Evolutionary conservation across 805 yeast genomes (phyloP).

Genomic region (Kuraishia floccosa): DNA sequence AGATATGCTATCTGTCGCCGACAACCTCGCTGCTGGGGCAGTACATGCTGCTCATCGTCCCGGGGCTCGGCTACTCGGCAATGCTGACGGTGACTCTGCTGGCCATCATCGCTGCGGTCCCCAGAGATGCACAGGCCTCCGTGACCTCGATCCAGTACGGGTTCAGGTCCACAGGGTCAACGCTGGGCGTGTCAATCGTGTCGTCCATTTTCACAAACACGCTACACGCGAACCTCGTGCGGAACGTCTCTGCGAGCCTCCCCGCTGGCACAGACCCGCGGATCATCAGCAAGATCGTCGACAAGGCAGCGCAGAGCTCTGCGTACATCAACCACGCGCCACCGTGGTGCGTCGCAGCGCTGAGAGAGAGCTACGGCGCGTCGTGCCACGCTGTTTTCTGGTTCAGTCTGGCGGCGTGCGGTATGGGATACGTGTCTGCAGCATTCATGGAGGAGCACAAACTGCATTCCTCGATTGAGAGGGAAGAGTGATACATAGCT

Average conservation of each 20-base stretch:
- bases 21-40: constrained; percentile 21
- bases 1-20: constrained; percentile 16
- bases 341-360: constrained; percentile 28
- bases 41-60: constrained; percentile 29
- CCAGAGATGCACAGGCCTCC: constrained; percentile 58
- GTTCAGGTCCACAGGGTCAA: constrained; percentile 79
- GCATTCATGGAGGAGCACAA: constrained; percentile 46
- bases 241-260: constrained; percentile 11
- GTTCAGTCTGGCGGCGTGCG: constrained; percentile 24
- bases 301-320: constrained; percentile 43
- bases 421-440: constrained; percentile 27
- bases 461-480: constrained; percentile 38
- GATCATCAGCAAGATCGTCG: constrained; percentile 31
- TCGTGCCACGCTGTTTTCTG: constrained; percentile 44
- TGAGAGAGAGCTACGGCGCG: constrained; percentile 37
- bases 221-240: constrained; percentile 19
- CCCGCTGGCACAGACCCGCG: constrained; percentile 23
- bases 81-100: constrained; percentile 57
- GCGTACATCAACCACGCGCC: constrained; percentile 48
- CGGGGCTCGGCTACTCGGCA: constrained; percentile 53
- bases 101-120: constrained; percentile 65
- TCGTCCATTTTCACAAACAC: constrained; percentile 52
- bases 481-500: too few relatives aligned
- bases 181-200: constrained; percentile 65
- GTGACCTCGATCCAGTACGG: constrained; percentile 81